Evolutionary conservation across 176 grass and related monocot species (phyloP).

Genomic region (Raddia guianensis): DNA sequence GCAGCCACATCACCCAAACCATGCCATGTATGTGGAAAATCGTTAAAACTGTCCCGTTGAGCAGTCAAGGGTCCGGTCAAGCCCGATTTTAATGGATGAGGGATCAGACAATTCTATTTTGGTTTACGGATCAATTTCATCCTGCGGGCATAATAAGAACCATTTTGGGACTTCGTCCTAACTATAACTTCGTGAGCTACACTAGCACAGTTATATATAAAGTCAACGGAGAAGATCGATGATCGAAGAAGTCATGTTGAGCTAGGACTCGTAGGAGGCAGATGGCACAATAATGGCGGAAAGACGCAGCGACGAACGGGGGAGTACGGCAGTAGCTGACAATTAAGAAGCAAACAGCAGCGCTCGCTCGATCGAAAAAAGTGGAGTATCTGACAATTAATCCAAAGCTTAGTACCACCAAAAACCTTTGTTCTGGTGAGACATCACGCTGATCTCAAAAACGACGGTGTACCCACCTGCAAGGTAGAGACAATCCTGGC

Average conservation of each 20-base stretch:
- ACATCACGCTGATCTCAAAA: slow-evolving; percentile 9
- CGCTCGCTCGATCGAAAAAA: not conserved
- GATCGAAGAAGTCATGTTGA: not conserved
- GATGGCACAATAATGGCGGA: not conserved
- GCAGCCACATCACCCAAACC: too few species aligned
- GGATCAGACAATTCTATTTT: too few species aligned
- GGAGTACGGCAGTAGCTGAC: not conserved
- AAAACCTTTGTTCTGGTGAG: not conserved
- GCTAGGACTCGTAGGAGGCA: not conserved
- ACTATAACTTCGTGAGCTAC: too few species aligned
- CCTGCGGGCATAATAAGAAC: too few species aligned
- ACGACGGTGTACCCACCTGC: slow-evolving; percentile 55
- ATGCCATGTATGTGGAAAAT: too few species aligned
- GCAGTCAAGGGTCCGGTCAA: too few species aligned
- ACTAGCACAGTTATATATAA: too few species aligned
- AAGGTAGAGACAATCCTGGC: slow-evolving; percentile 51
- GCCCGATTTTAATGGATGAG: too few species aligned
- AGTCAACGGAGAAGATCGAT: too few species aligned
- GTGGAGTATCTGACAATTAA: slow-evolving; percentile 21
- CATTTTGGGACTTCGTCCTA: too few species aligned
- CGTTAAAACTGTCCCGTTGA: too few species aligned
- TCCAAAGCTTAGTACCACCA: not conserved
- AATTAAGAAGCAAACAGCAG: not conserved
- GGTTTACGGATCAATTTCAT: too few species aligned
- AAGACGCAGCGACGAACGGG: not conserved